Evolutionary conservation across 306 rosid genomes (phyloP), one percentile per base, ranked within the genome.

Genomic region (Cucumis melo): DNA sequence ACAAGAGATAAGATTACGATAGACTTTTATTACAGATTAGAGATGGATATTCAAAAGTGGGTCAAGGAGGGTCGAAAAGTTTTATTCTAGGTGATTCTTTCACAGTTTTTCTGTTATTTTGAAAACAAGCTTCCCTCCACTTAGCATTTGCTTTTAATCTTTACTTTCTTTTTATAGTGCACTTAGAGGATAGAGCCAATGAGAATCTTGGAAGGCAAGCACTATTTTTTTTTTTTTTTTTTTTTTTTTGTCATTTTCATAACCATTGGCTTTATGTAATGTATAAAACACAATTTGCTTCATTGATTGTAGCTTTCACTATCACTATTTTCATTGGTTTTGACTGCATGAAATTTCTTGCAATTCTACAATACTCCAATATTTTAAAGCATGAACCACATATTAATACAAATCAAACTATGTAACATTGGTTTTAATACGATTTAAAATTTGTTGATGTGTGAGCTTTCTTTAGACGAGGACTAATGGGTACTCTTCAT

Each of bases 61-160:
- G 34, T 23, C 75, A 70, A 41, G 55, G 27, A 72, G 50, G 8
- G 76, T 72, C 21, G 27, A 50, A 72, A 72, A 46, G 59, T 44
- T 27, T 50, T 50, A 72, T 50, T 50, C 0, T 24, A 1, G 27
- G 76, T 8, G 20, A 23, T 53, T 14, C n/a, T 14, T 29, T 73
- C 77, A 29, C 77, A 32, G 77, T 53, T 73, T 73, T 73, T 53
- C 76, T 51, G 77, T 50, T 73, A 73, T 9, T 10, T 11, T 53
- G 24, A 48, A 24, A 50, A 73, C 29, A 73, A 51, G 62, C 6
- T 51, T 51, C 19, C 16, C 10, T 17, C 62, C 77, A 73, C 77
- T 29, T 73, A 16, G 29, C 61, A 17, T 46, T 72, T 72, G 76
- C 76, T 73, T 73, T 73, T 48, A 29, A 17, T 50, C 1, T 53